These are phyloP conservation scores for Fusarium illudens DNA, from an alignment of 2,329 filamentous ascomycete species.

Conservation along the genomic window DNA sequence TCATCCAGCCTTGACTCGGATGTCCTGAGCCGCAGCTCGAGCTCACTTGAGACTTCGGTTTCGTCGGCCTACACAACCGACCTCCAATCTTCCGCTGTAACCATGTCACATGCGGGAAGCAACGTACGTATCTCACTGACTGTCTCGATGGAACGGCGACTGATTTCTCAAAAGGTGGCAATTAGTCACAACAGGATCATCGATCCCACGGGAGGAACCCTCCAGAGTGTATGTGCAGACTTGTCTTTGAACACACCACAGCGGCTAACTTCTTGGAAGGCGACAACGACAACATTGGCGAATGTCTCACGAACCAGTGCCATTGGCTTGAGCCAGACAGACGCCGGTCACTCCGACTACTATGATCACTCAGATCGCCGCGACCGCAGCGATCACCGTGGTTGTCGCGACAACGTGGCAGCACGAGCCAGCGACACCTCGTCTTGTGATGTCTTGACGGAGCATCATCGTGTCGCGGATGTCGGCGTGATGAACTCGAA, in stretches of 20 bases:
- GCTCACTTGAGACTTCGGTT: neutral
- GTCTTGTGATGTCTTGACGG: neutral
- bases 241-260: neutral
- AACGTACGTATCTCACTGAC: slow-evolving; percentile 27
- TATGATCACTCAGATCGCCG: neutral
- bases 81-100: slow-evolving; percentile 1
- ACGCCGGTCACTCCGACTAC: neutral
- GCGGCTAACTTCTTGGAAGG: slow-evolving; percentile 33
- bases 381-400: neutral
- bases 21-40: neutral
- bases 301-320: neutral
- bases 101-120: slow-evolving; percentile 5
- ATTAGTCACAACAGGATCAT: slow-evolving; percentile 11
- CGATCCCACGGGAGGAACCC: neutral
- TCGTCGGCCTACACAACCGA: neutral
- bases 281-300: slow-evolving; percentile 8
- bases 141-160: slow-evolving; percentile 4
- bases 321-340: neutral
- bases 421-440: neutral
- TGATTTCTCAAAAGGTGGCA: slow-evolving; percentile 39
- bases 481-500: neutral
- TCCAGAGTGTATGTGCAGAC: slow-evolving; percentile 23
- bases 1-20: slow-evolving; percentile 11
- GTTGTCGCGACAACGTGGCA: neutral
- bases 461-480: neutral